Percentiles rank a stretch among this genome's conserved stretches.
phyloP scores from a whole-genome alignment of 176 grass and related monocot genomes.

The Triticum dicoccoides region DNA sequence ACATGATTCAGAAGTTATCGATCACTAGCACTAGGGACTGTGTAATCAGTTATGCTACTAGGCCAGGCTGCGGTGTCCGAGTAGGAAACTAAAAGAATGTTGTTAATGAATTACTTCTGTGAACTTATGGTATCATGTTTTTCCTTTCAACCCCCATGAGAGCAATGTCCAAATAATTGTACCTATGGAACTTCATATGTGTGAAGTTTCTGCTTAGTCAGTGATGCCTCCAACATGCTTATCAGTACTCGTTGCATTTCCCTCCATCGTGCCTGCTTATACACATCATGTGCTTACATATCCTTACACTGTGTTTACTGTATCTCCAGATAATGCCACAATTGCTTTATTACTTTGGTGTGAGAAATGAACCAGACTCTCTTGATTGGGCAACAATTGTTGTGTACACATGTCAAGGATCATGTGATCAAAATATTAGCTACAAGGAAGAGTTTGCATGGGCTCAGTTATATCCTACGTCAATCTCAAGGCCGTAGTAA shows the following conservation, averaged over 20 bases:
- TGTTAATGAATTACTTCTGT: slow-evolving; percentile 10
- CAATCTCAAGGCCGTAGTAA: slow-evolving; percentile 21
- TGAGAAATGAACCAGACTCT: slow-evolving; percentile 74
- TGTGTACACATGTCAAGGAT: slow-evolving; percentile 71
- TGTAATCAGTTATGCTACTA: slow-evolving; percentile 15
- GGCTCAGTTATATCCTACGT: slow-evolving; percentile 79
- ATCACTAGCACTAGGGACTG: not conserved
- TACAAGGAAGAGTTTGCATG: slow-evolving; percentile 94
- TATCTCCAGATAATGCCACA: slow-evolving; percentile 92
- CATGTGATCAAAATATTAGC: slow-evolving; percentile 62
- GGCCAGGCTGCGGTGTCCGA: not conserved
- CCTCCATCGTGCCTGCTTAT: not conserved
- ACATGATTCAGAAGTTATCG: not conserved
- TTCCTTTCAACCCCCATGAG: not conserved
- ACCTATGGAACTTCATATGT: not conserved
- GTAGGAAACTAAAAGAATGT: not conserved
- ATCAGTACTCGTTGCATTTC: not conserved
- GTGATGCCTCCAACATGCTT: not conserved
- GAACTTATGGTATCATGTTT: slow-evolving; percentile 9
- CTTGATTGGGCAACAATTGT: slow-evolving; percentile 93
- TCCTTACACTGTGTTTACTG: slow-evolving; percentile 13
- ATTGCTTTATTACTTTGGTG: slow-evolving; percentile 80
- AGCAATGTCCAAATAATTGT: not conserved
- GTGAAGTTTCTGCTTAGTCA: slow-evolving; percentile 5
- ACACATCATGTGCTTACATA: not conserved